These are phyloP conservation scores for Picea mariana DNA, from an alignment of 83 land plant genomes.

Conservation along the genomic window DNA sequence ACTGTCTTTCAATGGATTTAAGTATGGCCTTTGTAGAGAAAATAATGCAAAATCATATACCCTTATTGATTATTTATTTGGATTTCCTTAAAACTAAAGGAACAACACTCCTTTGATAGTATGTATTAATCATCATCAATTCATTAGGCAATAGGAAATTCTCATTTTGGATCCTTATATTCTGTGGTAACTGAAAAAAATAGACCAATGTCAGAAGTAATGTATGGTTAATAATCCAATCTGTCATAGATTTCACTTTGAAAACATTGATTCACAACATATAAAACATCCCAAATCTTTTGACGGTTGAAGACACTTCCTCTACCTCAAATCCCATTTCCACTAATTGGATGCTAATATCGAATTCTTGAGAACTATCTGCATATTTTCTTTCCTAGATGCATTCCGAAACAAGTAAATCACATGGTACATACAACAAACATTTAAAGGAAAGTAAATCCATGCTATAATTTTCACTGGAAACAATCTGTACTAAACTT, in stretches of 20 bases:
- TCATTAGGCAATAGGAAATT: background rate
- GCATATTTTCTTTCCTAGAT: too few species aligned
- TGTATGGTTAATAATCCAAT: background rate
- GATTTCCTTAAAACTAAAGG: background rate
- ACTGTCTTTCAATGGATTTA: too few species aligned
- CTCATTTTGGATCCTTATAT: background rate
- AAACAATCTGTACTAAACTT: background rate
- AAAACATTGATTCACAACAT: background rate
- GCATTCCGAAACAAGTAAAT: background rate
- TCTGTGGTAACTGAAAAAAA: background rate
- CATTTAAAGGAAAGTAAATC: background rate
- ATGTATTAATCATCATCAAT: background rate
- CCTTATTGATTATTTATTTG: background rate
- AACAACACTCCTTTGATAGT: background rate
- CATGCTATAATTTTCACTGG: background rate
- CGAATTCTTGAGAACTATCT: background rate
- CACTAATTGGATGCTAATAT: background rate
- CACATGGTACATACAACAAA: background rate
- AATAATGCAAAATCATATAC: background rate
- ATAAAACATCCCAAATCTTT: slow-evolving; percentile 8
- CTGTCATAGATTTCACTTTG: background rate
- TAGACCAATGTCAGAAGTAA: background rate
- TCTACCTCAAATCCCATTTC: background rate
- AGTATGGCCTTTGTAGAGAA: background rate
- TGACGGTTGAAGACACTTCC: slow-evolving; percentile 5